Conservation (phyloP, 495 filamentous ascomycete genomes). For the Schizothecium vesticola region DNA sequence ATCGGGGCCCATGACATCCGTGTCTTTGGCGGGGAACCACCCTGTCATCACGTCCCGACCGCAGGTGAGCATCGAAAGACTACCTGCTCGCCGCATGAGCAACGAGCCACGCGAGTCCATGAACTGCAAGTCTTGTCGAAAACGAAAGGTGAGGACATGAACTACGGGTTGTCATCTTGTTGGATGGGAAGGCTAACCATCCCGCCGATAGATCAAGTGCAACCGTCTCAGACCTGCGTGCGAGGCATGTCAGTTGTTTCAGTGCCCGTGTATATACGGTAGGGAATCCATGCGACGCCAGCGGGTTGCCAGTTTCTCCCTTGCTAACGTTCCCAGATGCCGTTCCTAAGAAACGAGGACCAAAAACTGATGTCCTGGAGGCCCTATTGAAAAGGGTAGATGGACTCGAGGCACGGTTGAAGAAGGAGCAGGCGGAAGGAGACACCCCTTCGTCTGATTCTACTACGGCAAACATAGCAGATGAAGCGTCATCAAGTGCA, state of each 20-base stretch:
- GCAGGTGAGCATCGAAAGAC: slow-evolving; percentile 78
- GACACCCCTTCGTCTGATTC: slow-evolving; percentile 40
- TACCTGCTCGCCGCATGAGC: slow-evolving; percentile 66
- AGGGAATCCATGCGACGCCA: slow-evolving; percentile 20
- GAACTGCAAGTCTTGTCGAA: slow-evolving; percentile 92
- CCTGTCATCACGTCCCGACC: slow-evolving; percentile 59
- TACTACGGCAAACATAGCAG: slow-evolving; percentile 8
- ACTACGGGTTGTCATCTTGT: neutral
- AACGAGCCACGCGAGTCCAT: slow-evolving; percentile 79
- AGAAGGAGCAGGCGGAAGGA: slow-evolving; percentile 52
- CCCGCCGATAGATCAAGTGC: slow-evolving; percentile 67
- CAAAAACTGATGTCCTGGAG: slow-evolving; percentile 83
- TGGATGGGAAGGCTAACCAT: neutral
- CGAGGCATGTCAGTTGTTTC: slow-evolving; percentile 83
- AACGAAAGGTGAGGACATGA: slow-evolving; percentile 60
- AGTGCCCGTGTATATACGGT: slow-evolving; percentile 87
- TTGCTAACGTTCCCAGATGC: slow-evolving; percentile 52
- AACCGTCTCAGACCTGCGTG: slow-evolving; percentile 78
- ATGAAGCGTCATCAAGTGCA: slow-evolving; percentile 15
- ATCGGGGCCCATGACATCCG: slow-evolving; percentile 15
- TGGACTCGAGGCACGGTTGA: slow-evolving; percentile 71
- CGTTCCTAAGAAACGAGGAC: slow-evolving; percentile 80
- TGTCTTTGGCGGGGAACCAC: slow-evolving; percentile 26
- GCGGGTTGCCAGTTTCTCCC: neutral
- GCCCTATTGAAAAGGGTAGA: slow-evolving; percentile 78